phyloP scores from a whole-genome alignment of 306 rosid species.

The Neltuma alba region DNA sequence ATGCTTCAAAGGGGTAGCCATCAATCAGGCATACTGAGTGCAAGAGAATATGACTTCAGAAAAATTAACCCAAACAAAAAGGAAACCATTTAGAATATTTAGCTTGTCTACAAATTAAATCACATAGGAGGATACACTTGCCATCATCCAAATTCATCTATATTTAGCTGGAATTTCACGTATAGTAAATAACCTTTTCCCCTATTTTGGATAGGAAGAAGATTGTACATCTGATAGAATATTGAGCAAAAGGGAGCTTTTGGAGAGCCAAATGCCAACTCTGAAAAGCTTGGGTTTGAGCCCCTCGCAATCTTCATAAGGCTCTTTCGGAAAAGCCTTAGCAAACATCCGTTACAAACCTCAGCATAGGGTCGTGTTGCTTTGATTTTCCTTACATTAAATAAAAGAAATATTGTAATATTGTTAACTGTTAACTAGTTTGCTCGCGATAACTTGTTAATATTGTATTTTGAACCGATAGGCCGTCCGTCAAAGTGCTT shows the following conservation, averaged over 20 bases:
- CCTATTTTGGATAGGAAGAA: conserved; percentile 57
- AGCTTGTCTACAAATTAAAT: background rate
- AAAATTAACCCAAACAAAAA: background rate
- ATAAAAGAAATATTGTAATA: background rate
- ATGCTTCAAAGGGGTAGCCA: background rate
- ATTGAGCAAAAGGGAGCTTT: conserved; percentile 69
- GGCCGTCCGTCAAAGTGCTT: background rate
- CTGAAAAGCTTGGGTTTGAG: conserved; percentile 74
- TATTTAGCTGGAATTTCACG: conserved; percentile 17
- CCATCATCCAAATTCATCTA: background rate
- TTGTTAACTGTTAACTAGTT: background rate
- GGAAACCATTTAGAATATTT: background rate
- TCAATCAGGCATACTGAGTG: background rate
- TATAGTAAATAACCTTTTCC: background rate
- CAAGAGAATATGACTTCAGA: background rate
- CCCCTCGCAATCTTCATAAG: conserved; percentile 49
- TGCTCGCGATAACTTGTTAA: background rate
- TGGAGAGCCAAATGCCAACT: conserved; percentile 72
- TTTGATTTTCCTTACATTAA: background rate
- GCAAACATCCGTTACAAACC: conserved; percentile 5
- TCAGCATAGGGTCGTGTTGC: background rate
- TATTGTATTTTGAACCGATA: background rate
- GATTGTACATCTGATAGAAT: conserved; percentile 83
- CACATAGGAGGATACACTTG: background rate
- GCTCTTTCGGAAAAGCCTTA: background rate